Evolutionary conservation across 371 early-diverging fungal species (phyloP).

Genomic region (Mucor irregularis): DNA sequence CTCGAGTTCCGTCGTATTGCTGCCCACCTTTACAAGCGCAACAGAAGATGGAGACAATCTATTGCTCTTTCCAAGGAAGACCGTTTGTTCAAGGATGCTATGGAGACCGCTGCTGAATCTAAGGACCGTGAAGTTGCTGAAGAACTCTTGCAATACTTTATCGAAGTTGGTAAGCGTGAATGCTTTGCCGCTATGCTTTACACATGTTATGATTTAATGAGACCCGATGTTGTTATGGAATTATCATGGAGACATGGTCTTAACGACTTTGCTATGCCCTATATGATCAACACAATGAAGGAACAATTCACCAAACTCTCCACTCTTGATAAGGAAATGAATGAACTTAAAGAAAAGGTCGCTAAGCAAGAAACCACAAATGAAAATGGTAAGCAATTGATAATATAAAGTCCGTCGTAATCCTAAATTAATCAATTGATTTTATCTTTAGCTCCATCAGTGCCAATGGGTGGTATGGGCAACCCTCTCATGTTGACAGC

Average conservation of each 20-base stretch:
- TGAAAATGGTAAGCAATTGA: constrained; percentile 30
- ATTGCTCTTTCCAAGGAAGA: constrained; percentile 95
- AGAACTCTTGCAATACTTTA: constrained; percentile 92
- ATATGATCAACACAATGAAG: constrained; percentile 85
- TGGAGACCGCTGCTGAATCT: constrained; percentile 94
- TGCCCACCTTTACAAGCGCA: constrained; percentile 91
- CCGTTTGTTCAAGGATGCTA: constrained; percentile 94
- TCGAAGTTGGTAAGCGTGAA: constrained; percentile 85
- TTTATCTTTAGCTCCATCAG: constrained; percentile 25
- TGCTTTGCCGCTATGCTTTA: constrained; percentile 92
- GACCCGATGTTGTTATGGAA: constrained; percentile 94
- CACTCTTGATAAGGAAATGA: constrained; percentile 48
- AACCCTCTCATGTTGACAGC: constrained; percentile 69
- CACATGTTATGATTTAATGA: constrained; percentile 91
- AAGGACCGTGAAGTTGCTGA: constrained; percentile 86
- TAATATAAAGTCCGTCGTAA: not conserved
- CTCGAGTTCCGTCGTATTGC: constrained; percentile 97
- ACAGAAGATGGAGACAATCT: constrained; percentile 95
- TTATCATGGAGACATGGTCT: constrained; percentile 88
- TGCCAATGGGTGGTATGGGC: constrained; percentile 53
- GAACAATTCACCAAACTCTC: constrained; percentile 74
- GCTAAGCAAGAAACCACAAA: constrained; percentile 32
- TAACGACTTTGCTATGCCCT: constrained; percentile 95
- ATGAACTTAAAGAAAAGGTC: constrained; percentile 54
- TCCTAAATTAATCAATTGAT: not conserved